Evolutionary conservation across 108 stramenopile genomes (phyloP), one percentile per base, ranked within the genome.

Genomic region (Fistulifera solaris): DNA sequence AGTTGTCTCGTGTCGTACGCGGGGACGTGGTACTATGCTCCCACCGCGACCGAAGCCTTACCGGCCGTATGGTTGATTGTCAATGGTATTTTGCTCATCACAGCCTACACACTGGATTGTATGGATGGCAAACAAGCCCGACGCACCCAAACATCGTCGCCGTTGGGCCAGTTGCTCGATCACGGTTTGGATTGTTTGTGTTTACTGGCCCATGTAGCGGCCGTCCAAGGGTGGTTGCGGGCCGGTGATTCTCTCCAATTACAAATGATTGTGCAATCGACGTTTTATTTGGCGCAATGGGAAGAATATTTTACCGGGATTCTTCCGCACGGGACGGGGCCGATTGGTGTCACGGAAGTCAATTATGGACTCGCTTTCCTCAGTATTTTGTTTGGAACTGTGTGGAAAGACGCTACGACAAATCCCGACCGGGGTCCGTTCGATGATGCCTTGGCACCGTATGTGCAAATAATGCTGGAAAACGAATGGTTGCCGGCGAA

Each of bases 171-270:
- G 71, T 68, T 98, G n/a, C 96, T 97, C 61, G 97, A 98, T 65
- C 97, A 98, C 63, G 97, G 94, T 27, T 84, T 93, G 59, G 97
- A 98, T 65, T 88, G 93, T 59, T 72, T 96, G 1, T 84, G 92
- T 56, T 89, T 84, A 38, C 48, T 87, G 14, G 62, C 66, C 19
- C 83, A 83, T 63, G 12, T 83, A 25, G 54, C 76, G 10, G 77
- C 70, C 14, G 63, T 63, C 27, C 22, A 23, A 51, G 50, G 15
- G 6, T 51, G 24, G 50, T 17, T 27, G 44, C 44, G 21, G 7
- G 64, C 89, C 35, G 63, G 56, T 18, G 70, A 73, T 52, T 72
- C 64, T 49, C 56, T 84, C 15, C 1, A 72, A 6, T 38, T 78
- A 0, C 94, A 94, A 65, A 77, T 62, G 22, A 68, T 70, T 6